Evolutionary conservation across 345 rosid species (phyloP).

Genomic region (Salix purpurea): DNA sequence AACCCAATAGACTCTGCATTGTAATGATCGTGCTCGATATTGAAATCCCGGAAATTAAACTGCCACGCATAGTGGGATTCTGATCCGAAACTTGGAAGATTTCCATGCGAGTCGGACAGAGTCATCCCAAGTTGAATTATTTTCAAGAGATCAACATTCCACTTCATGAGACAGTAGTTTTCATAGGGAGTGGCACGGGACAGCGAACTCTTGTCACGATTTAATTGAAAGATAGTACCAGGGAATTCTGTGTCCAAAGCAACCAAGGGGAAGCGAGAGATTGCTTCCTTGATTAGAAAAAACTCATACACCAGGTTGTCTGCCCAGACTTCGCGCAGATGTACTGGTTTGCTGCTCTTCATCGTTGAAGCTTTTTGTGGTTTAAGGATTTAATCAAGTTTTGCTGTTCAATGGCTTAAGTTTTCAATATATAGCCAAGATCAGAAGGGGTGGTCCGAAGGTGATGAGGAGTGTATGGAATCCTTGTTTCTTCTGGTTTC

Average conservation of each 20-base stretch:
- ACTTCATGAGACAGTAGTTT: neutral
- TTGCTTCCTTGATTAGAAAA: neutral
- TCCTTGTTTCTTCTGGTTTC: neutral
- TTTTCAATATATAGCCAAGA: no score
- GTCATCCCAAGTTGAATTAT: constrained; percentile 9
- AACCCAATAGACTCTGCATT: neutral
- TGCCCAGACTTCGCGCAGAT: constrained; percentile 13
- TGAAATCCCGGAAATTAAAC: constrained; percentile 9
- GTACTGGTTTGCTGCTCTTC: neutral
- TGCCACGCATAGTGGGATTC: neutral
- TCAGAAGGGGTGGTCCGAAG: no score
- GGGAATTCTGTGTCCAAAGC: constrained; percentile 18
- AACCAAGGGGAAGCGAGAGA: neutral
- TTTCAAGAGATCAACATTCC: neutral
- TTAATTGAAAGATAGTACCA: neutral
- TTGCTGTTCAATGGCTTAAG: no score
- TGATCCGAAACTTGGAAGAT: neutral
- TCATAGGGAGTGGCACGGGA: neutral
- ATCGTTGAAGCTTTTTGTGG: neutral
- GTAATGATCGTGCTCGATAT: neutral
- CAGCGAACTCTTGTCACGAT: no score
- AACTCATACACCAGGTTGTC: constrained; percentile 1
- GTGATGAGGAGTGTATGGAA: no score
- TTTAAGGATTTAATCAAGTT: no score
- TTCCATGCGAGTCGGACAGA: neutral